A percentile compares a stretch with the other conserved stretches of the same genome.
phyloP scores from a whole-genome alignment of 2,329 filamentous ascomycete species.

The Dendrostoma leiphaemia region DNA sequence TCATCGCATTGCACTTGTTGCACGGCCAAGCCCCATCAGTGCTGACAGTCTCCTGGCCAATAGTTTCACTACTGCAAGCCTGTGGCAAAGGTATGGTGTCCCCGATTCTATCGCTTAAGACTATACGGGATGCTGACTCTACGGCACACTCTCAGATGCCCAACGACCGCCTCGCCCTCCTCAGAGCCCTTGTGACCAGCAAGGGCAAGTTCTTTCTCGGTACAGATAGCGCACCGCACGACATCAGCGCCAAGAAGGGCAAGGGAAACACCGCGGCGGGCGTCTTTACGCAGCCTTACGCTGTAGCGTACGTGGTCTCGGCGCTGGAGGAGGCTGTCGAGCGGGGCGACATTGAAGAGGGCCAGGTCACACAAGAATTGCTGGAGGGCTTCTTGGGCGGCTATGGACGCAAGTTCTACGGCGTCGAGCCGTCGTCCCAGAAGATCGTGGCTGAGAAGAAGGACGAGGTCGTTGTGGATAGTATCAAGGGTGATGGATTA shows the following conservation, averaged over 20 bases:
- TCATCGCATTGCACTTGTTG: background rate
- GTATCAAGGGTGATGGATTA: slow-evolving; percentile 52
- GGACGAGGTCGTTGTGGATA: slow-evolving; percentile 52
- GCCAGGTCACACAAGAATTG: slow-evolving; percentile 52
- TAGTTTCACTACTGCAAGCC: slow-evolving; percentile 73
- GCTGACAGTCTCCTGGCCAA: background rate
- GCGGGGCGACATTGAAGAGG: slow-evolving; percentile 48
- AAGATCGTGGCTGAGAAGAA: slow-evolving; percentile 57
- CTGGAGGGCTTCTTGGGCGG: slow-evolving; percentile 54
- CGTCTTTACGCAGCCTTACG: slow-evolving; percentile 76
- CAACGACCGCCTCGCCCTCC: slow-evolving; percentile 68
- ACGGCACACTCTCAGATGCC: slow-evolving; percentile 33
- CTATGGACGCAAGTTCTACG: slow-evolving; percentile 55
- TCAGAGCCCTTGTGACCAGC: slow-evolving; percentile 60
- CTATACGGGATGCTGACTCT: too few relatives aligned
- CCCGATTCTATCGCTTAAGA: too few relatives aligned
- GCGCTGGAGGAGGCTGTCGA: slow-evolving; percentile 61
- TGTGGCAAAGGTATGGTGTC: slow-evolving; percentile 47
- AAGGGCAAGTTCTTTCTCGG: slow-evolving; percentile 71
- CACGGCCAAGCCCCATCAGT: background rate
- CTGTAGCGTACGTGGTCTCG: slow-evolving; percentile 53
- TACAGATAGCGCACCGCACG: slow-evolving; percentile 67
- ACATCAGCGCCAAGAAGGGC: slow-evolving; percentile 56
- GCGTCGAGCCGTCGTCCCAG: slow-evolving; percentile 47
- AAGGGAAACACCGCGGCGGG: slow-evolving; percentile 63